Evolutionary conservation across 495 filamentous ascomycete genomes (phyloP).

Genomic region (Hypomontagnella submonticulosa): DNA sequence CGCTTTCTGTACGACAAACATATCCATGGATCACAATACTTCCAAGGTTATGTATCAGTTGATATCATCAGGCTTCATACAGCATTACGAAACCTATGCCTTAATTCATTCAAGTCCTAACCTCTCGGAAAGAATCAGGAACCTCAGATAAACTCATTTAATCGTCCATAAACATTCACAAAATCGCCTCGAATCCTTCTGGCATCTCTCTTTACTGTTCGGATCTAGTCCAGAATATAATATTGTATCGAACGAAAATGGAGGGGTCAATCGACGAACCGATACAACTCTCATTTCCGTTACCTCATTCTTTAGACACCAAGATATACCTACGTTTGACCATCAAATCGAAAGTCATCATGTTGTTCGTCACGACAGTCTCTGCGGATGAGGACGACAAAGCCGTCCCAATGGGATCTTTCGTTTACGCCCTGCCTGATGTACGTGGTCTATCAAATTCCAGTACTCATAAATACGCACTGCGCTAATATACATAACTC

Average conservation of each 20-base stretch:
- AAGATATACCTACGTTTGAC: conserved; percentile 83
- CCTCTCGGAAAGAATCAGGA: too few species aligned
- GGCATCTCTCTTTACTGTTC: too few species aligned
- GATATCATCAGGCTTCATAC: too few species aligned
- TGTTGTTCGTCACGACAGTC: conserved; percentile 81
- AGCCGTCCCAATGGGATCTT: conserved; percentile 74
- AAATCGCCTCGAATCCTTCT: neutral
- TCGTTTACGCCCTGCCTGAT: conserved; percentile 93
- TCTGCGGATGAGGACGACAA: conserved; percentile 66
- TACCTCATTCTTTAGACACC: conserved; percentile 80
- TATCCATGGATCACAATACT: too few species aligned
- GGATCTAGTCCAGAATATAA: too few species aligned
- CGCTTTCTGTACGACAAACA: conserved; percentile 15
- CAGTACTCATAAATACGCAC: neutral
- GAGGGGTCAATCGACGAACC: conserved; percentile 42
- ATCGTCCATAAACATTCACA: neutral
- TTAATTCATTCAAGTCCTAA: too few species aligned
- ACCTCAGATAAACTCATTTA: too few species aligned
- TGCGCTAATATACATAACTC: conserved; percentile 16
- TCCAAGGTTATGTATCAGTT: too few species aligned
- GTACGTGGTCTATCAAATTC: conserved; percentile 61
- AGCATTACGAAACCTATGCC: too few species aligned
- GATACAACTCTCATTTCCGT: conserved; percentile 77
- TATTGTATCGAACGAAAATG: conserved; percentile 40
- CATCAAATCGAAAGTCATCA: conserved; percentile 70